Conservation (phyloP, 805 yeast genomes). For the Saccharomycopsis guyanensis region DNA sequence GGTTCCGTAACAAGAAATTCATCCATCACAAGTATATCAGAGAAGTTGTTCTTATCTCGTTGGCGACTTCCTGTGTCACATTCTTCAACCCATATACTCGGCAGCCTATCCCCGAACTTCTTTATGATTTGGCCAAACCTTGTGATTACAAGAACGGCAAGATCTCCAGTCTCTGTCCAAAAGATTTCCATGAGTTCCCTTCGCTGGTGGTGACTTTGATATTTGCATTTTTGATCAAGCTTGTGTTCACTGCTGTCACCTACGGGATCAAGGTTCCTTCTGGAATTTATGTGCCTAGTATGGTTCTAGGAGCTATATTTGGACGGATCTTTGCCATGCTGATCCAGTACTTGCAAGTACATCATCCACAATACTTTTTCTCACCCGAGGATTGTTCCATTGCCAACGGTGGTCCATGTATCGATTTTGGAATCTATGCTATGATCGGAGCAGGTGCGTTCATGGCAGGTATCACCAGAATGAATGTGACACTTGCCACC, state of each 20-base stretch:
- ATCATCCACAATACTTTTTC: constrained; percentile 22
- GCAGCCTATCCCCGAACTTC: constrained; percentile 41
- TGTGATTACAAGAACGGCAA: constrained; percentile 28
- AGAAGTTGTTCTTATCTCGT: constrained; percentile 40
- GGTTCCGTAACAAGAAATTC: constrained; percentile 29
- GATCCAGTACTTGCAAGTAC: constrained; percentile 32
- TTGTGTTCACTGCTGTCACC: constrained; percentile 41
- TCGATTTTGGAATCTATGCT: constrained; percentile 44
- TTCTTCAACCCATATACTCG: constrained; percentile 43
- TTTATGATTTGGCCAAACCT: constrained; percentile 43
- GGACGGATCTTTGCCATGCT: constrained; percentile 43
- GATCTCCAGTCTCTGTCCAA: constrained; percentile 25
- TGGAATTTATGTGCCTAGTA: constrained; percentile 57
- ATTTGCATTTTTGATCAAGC: constrained; percentile 38
- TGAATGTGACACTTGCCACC: constrained; percentile 46
- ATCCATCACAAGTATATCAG: constrained; percentile 34
- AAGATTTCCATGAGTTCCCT: constrained; percentile 25
- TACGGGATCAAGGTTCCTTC: constrained; percentile 53
- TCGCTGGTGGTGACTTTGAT: constrained; percentile 30
- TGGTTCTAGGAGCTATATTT: constrained; percentile 56
- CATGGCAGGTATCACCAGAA: constrained; percentile 50
- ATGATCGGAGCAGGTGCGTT: constrained; percentile 50
- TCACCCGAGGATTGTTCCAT: constrained; percentile 1
- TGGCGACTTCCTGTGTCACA: constrained; percentile 39
- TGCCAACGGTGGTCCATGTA: constrained; percentile 26